A percentile compares a stretch with the other conserved stretches of the same genome.
Conservation (phyloP, 2,329 filamentous ascomycete genomes). For the Phoma herbarum region DNA sequence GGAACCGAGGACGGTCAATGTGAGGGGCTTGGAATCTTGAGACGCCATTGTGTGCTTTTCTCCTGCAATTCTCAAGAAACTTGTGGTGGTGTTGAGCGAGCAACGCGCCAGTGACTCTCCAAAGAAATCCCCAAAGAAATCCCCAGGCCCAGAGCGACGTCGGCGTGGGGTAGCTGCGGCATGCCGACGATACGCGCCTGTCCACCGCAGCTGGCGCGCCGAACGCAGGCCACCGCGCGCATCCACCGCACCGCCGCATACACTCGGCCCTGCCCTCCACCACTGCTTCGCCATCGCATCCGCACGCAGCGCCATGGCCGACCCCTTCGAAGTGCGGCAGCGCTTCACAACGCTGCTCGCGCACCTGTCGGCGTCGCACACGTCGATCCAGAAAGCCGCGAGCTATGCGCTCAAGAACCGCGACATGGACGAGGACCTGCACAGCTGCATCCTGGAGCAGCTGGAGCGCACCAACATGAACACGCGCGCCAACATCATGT, state of each 20-base stretch:
- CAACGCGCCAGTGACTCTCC: slow-evolving; percentile 15
- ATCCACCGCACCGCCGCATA: slow-evolving; percentile 3
- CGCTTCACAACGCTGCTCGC: slow-evolving; percentile 92
- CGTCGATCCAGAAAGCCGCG: slow-evolving; percentile 89
- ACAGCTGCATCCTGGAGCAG: slow-evolving; percentile 96
- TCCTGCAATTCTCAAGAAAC: neutral
- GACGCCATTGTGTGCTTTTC: slow-evolving; percentile 38
- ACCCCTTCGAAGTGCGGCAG: slow-evolving; percentile 98
- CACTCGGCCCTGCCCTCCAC: neutral
- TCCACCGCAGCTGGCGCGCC: slow-evolving; percentile 10
- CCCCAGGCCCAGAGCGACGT: slow-evolving; percentile 18
- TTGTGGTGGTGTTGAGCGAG: slow-evolving; percentile 17
- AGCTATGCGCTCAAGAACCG: slow-evolving; percentile 93
- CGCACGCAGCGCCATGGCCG: slow-evolving; percentile 62
- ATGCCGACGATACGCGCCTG: slow-evolving; percentile 36
- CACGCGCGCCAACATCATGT: slow-evolving; percentile 97
- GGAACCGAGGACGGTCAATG: slow-evolving; percentile 82
- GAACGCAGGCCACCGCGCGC: neutral
- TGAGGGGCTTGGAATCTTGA: slow-evolving; percentile 60
- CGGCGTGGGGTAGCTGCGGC: slow-evolving; percentile 20
- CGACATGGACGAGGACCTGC: slow-evolving; percentile 95
- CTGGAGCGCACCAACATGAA: slow-evolving; percentile 96
- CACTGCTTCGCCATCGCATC: neutral
- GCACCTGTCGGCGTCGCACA: slow-evolving; percentile 88
- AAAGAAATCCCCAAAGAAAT: slow-evolving; percentile 13